Conservation (phyloP, 2,329 filamentous ascomycete genomes). For the Raffaelea arxii region DNA sequence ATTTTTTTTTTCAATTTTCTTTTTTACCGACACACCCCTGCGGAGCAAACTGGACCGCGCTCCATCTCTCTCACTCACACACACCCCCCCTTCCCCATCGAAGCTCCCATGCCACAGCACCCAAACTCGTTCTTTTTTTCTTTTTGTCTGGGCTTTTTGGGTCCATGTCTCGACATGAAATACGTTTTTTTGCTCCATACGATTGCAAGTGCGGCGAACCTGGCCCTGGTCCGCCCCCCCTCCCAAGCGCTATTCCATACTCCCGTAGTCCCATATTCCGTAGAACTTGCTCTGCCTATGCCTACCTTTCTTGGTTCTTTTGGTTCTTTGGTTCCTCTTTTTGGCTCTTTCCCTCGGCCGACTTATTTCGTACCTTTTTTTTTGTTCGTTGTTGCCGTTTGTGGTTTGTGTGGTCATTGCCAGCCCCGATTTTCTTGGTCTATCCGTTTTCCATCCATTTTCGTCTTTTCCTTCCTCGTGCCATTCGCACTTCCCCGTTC, state of each 20-base stretch:
- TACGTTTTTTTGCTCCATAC: too few relatives aligned
- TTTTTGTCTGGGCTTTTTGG: neutral
- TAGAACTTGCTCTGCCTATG: too few relatives aligned
- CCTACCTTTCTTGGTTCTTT: too few relatives aligned
- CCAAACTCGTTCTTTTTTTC: neutral
- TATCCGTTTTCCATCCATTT: neutral
- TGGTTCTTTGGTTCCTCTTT: too few relatives aligned
- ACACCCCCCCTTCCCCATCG: neutral
- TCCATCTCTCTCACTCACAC: neutral
- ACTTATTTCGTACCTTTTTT: too few relatives aligned
- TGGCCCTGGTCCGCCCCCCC: too few relatives aligned
- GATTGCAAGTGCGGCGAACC: too few relatives aligned
- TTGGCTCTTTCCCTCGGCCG: too few relatives aligned
- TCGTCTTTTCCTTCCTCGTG: too few relatives aligned
- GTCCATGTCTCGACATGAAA: too few relatives aligned
- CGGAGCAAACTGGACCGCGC: neutral
- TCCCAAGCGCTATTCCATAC: too few relatives aligned
- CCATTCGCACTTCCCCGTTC: neutral
- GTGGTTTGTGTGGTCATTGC: neutral
- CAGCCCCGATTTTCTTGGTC: conserved; percentile 7
- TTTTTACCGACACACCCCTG: neutral
- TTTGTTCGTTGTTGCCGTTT: conserved; percentile 9
- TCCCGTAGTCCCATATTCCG: too few relatives aligned
- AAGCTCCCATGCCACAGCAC: neutral
- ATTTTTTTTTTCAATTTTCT: neutral